Percentiles rank a stretch among this genome's conserved stretches.
phyloP scores from a whole-genome alignment of 2,329 filamentous ascomycete genomes.

The Fusarium denticulatum region DNA sequence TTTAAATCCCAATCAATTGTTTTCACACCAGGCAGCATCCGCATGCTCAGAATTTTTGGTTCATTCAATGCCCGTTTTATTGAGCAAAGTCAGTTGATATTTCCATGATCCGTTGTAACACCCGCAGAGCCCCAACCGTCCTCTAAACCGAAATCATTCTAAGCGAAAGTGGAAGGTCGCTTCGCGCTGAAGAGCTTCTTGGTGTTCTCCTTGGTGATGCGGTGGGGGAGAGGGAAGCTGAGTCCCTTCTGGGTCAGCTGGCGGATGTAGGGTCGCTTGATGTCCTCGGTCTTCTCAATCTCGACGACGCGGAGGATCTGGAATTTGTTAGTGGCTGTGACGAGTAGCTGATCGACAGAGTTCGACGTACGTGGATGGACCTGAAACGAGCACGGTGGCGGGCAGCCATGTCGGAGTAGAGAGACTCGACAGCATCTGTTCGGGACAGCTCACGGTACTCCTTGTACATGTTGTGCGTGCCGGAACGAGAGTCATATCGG shows the following conservation, averaged over 20 bases:
- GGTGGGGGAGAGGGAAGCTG: conserved; percentile 98
- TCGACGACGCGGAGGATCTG: conserved; percentile 99
- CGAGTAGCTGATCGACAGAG: not conserved
- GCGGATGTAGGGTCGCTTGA: conserved; percentile 99
- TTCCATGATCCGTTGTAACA: conserved; percentile 71
- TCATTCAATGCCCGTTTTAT: conserved; percentile 59
- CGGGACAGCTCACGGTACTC: conserved; percentile 99
- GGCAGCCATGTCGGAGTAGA: conserved; percentile 99
- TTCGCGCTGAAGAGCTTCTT: conserved; percentile 94
- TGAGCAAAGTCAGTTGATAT: conserved; percentile 67
- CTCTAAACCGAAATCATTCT: conserved; percentile 67
- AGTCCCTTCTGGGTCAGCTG: conserved; percentile 95
- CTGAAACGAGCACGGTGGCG: conserved; percentile 97
- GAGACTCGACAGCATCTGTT: conserved; percentile 91
- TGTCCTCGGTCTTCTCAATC: conserved; percentile 90
- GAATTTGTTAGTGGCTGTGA: conserved; percentile 8
- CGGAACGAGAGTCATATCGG: conserved; percentile 99
- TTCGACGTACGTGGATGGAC: conserved; percentile 89
- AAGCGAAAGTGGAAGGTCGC: conserved; percentile 98
- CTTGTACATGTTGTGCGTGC: conserved; percentile 99
- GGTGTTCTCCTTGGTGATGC: conserved; percentile 81
- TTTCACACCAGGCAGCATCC: conserved; percentile 40
- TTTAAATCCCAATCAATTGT: conserved; percentile 45
- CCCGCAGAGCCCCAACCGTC: conserved; percentile 65
- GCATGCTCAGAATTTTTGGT: conserved; percentile 50